These are phyloP conservation scores for Didymella glomerata DNA, from an alignment of 2,329 filamentous ascomycete genomes.

Conservation along the genomic window DNA sequence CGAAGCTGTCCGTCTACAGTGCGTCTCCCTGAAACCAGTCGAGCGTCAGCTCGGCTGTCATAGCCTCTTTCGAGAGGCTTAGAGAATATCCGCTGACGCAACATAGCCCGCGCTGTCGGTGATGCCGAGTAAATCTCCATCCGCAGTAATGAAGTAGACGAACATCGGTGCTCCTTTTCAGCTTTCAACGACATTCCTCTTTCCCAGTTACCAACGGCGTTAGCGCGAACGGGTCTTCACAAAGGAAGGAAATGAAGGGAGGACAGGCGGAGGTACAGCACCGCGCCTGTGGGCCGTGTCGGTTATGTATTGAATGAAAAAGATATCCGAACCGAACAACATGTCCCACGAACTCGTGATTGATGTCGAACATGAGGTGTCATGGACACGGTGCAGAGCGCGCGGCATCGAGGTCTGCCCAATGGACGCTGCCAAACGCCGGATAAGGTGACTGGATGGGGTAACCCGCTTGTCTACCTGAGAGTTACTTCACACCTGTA, in stretches of 20 bases:
- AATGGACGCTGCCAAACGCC: neutral
- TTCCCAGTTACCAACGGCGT: slow-evolving; percentile 48
- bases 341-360: neutral
- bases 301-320: slow-evolving; percentile 50
- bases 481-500: neutral
- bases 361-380: slow-evolving; percentile 8
- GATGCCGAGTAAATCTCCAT: slow-evolving; percentile 47
- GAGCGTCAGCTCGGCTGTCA: no score
- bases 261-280: slow-evolving; percentile 40
- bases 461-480: neutral
- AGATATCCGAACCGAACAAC: slow-evolving; percentile 37
- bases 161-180: slow-evolving; percentile 40
- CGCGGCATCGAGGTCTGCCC: neutral
- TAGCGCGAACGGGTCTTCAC: slow-evolving; percentile 46
- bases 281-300: slow-evolving; percentile 38
- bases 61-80: no score
- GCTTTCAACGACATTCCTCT: slow-evolving; percentile 47
- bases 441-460: neutral
- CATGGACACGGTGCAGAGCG: no score
- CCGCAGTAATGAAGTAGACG: slow-evolving; percentile 34
- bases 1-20: slow-evolving; percentile 99
- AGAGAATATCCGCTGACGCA: no score
- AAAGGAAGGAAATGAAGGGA: slow-evolving; percentile 43
- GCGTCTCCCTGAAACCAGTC: slow-evolving; percentile 51
- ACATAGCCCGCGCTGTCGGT: slow-evolving; percentile 49